Conservation (phyloP, 306 rosid species). For the Medicago arabica region DNA sequence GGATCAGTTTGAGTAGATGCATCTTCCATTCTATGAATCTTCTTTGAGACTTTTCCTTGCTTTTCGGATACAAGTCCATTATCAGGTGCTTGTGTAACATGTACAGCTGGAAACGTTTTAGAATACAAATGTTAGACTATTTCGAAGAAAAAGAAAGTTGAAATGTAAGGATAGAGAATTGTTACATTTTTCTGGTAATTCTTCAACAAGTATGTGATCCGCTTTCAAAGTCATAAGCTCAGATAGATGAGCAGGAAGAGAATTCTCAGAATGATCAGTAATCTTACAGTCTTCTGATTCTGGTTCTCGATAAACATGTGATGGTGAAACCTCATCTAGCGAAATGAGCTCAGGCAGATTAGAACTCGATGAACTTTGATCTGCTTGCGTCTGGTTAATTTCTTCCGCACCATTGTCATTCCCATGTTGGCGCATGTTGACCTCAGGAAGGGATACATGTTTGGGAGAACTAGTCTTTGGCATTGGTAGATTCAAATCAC, state of each 20-base stretch:
- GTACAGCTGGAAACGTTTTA: constrained; percentile 49
- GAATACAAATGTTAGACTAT: constrained; percentile 34
- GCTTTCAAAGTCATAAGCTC: constrained; percentile 44
- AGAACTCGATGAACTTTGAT: constrained; percentile 45
- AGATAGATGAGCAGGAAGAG: constrained; percentile 35
- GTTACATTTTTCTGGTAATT: constrained; percentile 52
- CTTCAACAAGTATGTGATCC: constrained; percentile 23
- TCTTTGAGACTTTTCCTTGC: constrained; percentile 38
- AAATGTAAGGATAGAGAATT: constrained; percentile 31
- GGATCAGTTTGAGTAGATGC: constrained; percentile 41
- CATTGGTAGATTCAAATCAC: constrained; percentile 47
- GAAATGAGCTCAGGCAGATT: constrained; percentile 57
- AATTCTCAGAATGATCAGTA: constrained; percentile 38
- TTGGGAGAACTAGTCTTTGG: constrained; percentile 28
- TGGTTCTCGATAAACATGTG: constrained; percentile 43
- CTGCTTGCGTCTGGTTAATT: constrained; percentile 45
- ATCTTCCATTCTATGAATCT: constrained; percentile 34
- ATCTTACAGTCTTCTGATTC: constrained; percentile 45
- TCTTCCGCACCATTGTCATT: constrained; percentile 43
- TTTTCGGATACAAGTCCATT: constrained; percentile 41
- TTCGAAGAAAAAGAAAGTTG: background rate
- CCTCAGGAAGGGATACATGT: constrained; percentile 47
- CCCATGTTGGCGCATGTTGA: constrained; percentile 38
- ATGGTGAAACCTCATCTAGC: constrained; percentile 48
- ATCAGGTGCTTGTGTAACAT: constrained; percentile 46